These are phyloP conservation scores for Scedosporium apiospermum DNA, from an alignment of 2,329 filamentous ascomycete species.

Conservation along the genomic window DNA sequence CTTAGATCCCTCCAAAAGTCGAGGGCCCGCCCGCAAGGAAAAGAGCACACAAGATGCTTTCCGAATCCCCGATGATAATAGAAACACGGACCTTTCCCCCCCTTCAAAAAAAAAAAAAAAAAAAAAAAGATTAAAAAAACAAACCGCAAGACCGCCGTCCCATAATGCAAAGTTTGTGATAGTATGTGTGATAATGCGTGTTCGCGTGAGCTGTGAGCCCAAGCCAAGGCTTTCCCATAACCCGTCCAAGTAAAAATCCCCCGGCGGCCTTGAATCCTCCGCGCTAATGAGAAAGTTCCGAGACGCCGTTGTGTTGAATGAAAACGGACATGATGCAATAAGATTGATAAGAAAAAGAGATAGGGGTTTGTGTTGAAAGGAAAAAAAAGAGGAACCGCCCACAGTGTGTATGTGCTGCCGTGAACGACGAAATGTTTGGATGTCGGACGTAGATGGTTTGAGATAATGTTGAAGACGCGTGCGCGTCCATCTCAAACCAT, in stretches of 20 bases:
- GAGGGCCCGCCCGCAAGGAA: background rate
- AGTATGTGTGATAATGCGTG: background rate
- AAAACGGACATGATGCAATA: background rate
- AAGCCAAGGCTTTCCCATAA: background rate
- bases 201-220: background rate
- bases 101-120: too few species aligned
- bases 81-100: background rate
- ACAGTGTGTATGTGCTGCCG: background rate
- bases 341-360: background rate
- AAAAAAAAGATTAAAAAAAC: conserved; percentile 1
- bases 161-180: conserved; percentile 1
- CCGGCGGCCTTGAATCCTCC: conserved; percentile 4
- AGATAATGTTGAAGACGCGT: background rate
- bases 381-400: conserved; percentile 1
- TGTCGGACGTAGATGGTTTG: background rate
- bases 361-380: background rate
- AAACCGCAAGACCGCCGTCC: background rate
- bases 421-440: background rate
- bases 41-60: background rate
- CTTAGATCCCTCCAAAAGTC: background rate
- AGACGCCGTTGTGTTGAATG: background rate
- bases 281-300: conserved; percentile 1
- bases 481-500: background rate
- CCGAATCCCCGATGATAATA: background rate
- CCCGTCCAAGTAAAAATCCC: background rate